phyloP scores from a whole-genome alignment of 2,329 filamentous ascomycete genomes.

The Diaporthe sp. region DNA sequence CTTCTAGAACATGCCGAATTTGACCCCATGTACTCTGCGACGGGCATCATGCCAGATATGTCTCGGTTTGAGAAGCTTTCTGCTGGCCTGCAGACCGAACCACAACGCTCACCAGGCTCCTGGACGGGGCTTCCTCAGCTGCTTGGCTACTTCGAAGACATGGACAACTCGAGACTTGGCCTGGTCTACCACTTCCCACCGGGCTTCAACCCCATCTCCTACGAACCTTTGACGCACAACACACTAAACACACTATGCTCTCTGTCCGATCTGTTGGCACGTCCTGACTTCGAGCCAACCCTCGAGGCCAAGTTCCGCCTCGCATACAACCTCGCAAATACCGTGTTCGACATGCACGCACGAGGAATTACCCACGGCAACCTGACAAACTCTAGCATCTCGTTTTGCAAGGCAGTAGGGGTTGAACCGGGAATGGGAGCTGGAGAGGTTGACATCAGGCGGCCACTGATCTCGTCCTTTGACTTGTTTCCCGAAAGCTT shows the following conservation, averaged over 20 bases:
- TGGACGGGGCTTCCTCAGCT: conserved; percentile 74
- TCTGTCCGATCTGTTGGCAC: conserved; percentile 65
- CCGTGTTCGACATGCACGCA: conserved; percentile 79
- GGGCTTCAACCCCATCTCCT: conserved; percentile 70
- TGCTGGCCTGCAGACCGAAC: conserved; percentile 67
- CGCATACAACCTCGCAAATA: conserved; percentile 78
- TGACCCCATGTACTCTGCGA: conserved; percentile 71
- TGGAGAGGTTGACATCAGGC: conserved; percentile 71
- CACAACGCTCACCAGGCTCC: conserved; percentile 63
- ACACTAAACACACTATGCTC: conserved; percentile 66
- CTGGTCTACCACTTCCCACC: conserved; percentile 81
- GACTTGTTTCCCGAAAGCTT: conserved; percentile 75
- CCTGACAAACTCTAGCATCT: conserved; percentile 74
- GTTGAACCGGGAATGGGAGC: conserved; percentile 56
- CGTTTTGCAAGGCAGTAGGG: conserved; percentile 68
- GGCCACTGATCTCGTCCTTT: conserved; percentile 79
- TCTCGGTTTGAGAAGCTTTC: conserved; percentile 74
- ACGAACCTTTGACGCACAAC: conserved; percentile 63
- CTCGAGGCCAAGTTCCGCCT: conserved; percentile 83
- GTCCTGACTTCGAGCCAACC: conserved; percentile 70
- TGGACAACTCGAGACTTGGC: conserved; percentile 76
- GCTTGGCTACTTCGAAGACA: conserved; percentile 81
- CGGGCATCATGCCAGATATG: conserved; percentile 75
- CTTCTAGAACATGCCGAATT: conserved; percentile 79
- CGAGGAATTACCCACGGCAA: conserved; percentile 79